Conservation (phyloP, 2,329 filamentous ascomycete species). For the Sphaerostilbella broomeana region DNA sequence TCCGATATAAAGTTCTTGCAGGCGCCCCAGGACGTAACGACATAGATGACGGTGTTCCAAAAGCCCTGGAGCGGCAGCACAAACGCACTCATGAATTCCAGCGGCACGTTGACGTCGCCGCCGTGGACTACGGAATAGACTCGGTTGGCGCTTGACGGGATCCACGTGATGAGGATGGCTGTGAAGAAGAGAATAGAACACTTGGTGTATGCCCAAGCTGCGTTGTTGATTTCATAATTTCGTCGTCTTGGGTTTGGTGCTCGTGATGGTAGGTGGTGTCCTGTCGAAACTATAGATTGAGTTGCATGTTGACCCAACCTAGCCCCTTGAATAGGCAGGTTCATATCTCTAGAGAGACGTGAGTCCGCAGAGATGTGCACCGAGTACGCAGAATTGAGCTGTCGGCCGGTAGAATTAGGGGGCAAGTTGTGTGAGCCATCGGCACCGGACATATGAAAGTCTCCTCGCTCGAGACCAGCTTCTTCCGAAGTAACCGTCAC, state of each 20-base stretch:
- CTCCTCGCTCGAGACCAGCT: conserved; percentile 13
- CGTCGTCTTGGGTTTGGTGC: conserved; percentile 23
- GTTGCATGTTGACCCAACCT: too few relatives aligned
- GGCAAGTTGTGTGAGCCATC: conserved; percentile 14
- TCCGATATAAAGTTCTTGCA: conserved; percentile 44
- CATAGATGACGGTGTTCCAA: conserved; percentile 77
- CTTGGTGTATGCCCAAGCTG: conserved; percentile 63
- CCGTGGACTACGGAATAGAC: conserved; percentile 61
- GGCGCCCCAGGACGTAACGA: conserved; percentile 60
- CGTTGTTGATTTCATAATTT: conserved; percentile 51
- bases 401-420: conserved; percentile 1
- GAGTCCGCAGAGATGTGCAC: conserved; percentile 42
- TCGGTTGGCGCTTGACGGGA: conserved; percentile 71
- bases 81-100: conserved; percentile 65
- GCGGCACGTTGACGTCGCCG: conserved; percentile 43
- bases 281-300: neutral
- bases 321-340: conserved; percentile 23
- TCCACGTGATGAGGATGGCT: conserved; percentile 66
- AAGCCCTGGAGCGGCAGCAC: conserved; percentile 78
- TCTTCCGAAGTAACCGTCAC: conserved; percentile 55
- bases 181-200: conserved; percentile 66
- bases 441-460: conserved; percentile 19
- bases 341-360: conserved; percentile 16
- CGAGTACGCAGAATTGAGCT: conserved; percentile 38
- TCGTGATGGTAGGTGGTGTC: neutral